Evolutionary conservation across 2,329 filamentous ascomycete genomes (phyloP), one percentile per base, ranked within the genome.

Genomic region (Penicillium concentricum): DNA sequence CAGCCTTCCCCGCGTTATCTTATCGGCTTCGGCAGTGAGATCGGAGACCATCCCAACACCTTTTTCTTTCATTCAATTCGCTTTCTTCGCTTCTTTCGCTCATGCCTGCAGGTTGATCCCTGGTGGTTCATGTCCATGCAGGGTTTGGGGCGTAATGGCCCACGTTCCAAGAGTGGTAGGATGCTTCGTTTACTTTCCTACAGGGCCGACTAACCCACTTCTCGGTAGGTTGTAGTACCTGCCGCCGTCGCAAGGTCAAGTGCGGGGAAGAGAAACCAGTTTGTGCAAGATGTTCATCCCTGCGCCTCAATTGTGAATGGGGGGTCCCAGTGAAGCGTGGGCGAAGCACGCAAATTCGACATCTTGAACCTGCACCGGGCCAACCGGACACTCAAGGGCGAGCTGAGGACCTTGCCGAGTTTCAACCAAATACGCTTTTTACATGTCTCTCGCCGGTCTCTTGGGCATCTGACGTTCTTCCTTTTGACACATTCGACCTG

Each of bases 131-230:
- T 72, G 67, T 72, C 69, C 39, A 44, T 43, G 39, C 53, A 56
- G 37, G 37, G 48, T 6, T 20, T 41, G 57, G 71, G 71, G 60
- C 65, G 71, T 60, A 71, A 73, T 63, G 71, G 69, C 60, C 72
- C 73, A 64, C 70, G 73, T 63, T 75, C 73, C 22, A 75, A 74
- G 63, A 74, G 69, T 63, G 73, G 73, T 75, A 62, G 28, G 61
- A 43, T 24, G 26, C 42, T n/a, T 28, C 10, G 34, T 6, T 32
- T 8, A 15, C 13, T 20, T 41, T 35, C 16, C 12, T 16, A n/a
- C 16, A 22, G 34, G 8, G 15, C 50, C 49, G 22, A 41, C 47
- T 56, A 48, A 42, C 26, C 44, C 42, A 38, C 34, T 39, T 47
- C 42, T 46, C 8, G 43, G 20, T 55, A 75, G 73, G 72, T 58